These are phyloP conservation scores for Podospora pseudopauciseta DNA, from an alignment of 495 filamentous ascomycete species.

Conservation along the genomic window DNA sequence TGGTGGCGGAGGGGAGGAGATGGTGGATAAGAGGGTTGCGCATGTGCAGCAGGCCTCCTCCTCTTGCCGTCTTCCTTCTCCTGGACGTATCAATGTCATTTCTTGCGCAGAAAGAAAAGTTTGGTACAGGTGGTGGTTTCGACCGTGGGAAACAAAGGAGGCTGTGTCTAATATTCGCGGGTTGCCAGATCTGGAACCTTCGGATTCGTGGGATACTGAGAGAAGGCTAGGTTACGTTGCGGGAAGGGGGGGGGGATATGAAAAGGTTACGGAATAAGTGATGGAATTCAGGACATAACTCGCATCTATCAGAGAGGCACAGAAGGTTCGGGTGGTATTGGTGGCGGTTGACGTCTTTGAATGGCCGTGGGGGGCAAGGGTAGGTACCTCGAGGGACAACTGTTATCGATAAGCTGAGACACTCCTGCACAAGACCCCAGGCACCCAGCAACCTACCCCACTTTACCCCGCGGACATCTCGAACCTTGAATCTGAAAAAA, in stretches of 20 bases:
- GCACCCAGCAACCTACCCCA: neutral
- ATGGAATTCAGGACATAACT: neutral
- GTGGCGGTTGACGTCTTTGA: slow-evolving; percentile 12
- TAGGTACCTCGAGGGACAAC: neutral
- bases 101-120: neutral
- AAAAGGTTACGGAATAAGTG: neutral
- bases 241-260: neutral
- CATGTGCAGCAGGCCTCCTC: slow-evolving; percentile 63
- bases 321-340: neutral
- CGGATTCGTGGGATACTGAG: neutral
- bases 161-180: neutral
- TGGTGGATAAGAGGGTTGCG: slow-evolving; percentile 52
- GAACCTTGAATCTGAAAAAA: neutral
- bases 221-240: too few species aligned
- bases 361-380: slow-evolving; percentile 7
- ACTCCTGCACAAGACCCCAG: neutral
- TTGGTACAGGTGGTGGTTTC: neutral
- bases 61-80: neutral
- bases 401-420: slow-evolving; percentile 9
- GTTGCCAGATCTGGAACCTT: neutral
- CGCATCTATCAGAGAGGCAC: neutral
- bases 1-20: slow-evolving; percentile 25
- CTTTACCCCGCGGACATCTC: slow-evolving; percentile 5
- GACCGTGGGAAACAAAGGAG: neutral
- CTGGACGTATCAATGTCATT: neutral